Conservation (phyloP, 805 yeast species). For the Yarrowia deformans region DNA sequence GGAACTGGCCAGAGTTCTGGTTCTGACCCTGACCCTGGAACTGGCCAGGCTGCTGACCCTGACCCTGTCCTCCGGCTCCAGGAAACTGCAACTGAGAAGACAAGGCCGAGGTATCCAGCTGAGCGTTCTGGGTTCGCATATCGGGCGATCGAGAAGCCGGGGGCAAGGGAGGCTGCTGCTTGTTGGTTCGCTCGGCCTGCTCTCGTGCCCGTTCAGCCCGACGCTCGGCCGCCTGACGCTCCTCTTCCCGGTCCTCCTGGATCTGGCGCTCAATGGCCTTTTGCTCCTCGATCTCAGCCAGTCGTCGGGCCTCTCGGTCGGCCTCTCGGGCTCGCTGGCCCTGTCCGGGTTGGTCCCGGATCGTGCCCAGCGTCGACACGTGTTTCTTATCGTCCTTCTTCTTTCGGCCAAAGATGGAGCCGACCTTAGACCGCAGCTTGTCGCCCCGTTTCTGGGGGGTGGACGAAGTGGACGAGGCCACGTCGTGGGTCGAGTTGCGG, state of each 20-base stretch:
- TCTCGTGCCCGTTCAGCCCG: slow-evolving; percentile 30
- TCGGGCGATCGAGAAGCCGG: slow-evolving; percentile 32
- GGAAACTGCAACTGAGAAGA: slow-evolving; percentile 31
- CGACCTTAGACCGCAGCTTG: slow-evolving; percentile 50
- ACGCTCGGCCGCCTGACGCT: slow-evolving; percentile 20
- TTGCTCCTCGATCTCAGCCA: slow-evolving; percentile 34
- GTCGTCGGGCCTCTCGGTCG: slow-evolving; percentile 30
- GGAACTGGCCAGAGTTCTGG: neutral
- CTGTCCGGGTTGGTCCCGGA: slow-evolving; percentile 27
- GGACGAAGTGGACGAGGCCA: neutral
- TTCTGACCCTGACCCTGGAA: neutral
- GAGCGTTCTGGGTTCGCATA: slow-evolving; percentile 25
- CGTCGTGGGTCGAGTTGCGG: slow-evolving; percentile 44
- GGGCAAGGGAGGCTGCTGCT: slow-evolving; percentile 35
- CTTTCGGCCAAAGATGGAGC: slow-evolving; percentile 50
- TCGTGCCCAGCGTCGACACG: slow-evolving; percentile 8
- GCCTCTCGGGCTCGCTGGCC: slow-evolving; percentile 32
- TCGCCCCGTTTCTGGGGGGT: slow-evolving; percentile 40
- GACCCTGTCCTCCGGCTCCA: neutral
- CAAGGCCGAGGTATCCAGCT: slow-evolving; percentile 23
- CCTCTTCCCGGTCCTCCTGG: slow-evolving; percentile 37
- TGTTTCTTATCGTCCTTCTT: slow-evolving; percentile 43
- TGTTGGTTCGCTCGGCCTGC: slow-evolving; percentile 24
- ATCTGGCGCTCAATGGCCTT: slow-evolving; percentile 39
- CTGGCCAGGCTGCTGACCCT: slow-evolving; percentile 20